phyloP scores from a whole-genome alignment of 768 basidiomycete species.

The Termitomyces heimii region DNA sequence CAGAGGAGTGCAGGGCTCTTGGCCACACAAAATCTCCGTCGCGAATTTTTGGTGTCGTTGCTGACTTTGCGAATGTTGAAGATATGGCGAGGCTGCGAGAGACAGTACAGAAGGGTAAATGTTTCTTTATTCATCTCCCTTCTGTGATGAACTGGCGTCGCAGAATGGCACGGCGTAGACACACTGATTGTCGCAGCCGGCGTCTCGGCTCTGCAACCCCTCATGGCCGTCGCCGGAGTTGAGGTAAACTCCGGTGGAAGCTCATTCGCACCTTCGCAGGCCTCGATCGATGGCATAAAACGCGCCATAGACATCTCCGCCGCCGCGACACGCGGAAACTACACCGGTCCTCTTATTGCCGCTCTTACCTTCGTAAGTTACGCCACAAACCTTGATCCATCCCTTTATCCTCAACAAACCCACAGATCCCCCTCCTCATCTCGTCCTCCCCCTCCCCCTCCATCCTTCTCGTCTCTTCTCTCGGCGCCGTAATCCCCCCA shows the following conservation, averaged over 20 bases:
- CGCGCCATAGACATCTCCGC: conserved; percentile 49
- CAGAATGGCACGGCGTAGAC: conserved; percentile 81
- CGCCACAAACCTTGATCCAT: not conserved
- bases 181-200: conserved; percentile 81
- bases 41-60: conserved; percentile 43
- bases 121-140: not conserved
- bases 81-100: conserved; percentile 62
- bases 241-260: conserved; percentile 25
- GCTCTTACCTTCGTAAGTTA: conserved; percentile 65
- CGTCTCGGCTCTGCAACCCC: conserved; percentile 73
- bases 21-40: conserved; percentile 9
- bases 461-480: conserved; percentile 72
- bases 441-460: conserved; percentile 61
- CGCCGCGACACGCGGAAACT: conserved; percentile 60
- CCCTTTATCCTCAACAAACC: too few relatives aligned
- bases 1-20: conserved; percentile 45
- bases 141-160: not conserved
- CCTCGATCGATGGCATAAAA: conserved; percentile 51
- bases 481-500: conserved; percentile 76
- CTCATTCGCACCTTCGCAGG: conserved; percentile 27
- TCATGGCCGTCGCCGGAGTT: conserved; percentile 65
- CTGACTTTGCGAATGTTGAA: conserved; percentile 58
- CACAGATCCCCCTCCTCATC: conserved; percentile 71
- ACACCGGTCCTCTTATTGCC: conserved; percentile 60
- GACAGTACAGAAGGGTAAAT: conserved; percentile 47